These are phyloP conservation scores for Ceratocystis albifundus DNA, from an alignment of 2,329 filamentous ascomycete species.

Conservation along the genomic window DNA sequence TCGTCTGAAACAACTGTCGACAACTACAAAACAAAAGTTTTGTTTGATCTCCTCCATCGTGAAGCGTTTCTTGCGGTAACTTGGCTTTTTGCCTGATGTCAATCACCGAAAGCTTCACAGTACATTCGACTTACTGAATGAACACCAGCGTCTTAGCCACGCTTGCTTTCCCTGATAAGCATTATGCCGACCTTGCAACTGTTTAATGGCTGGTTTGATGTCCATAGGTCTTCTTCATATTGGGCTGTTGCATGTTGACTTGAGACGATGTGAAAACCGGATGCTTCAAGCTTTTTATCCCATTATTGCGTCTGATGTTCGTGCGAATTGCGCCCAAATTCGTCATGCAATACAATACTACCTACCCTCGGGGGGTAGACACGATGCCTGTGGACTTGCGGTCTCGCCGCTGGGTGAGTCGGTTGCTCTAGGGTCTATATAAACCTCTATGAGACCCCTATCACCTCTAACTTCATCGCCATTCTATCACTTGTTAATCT, in stretches of 20 bases:
- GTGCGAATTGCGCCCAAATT: too few relatives aligned
- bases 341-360: too few relatives aligned
- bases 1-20: not conserved
- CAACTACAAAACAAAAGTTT: constrained; percentile 5
- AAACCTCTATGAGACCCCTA: not conserved
- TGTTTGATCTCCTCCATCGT: constrained; percentile 20
- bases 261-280: not conserved
- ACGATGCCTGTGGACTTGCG: too few relatives aligned
- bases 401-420: too few relatives aligned
- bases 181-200: not conserved
- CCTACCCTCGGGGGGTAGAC: too few relatives aligned
- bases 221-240: not conserved
- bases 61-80: not conserved
- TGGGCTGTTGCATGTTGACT: not conserved
- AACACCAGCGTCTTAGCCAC: not conserved
- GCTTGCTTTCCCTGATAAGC: not conserved
- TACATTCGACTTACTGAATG: not conserved
- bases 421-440: too few relatives aligned
- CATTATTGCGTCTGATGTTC: too few relatives aligned
- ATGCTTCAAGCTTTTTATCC: not conserved
- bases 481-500: not conserved
- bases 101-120: not conserved
- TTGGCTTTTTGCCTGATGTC: not conserved
- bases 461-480: constrained; percentile 7
- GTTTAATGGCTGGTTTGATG: constrained; percentile 4